Conservation (phyloP, 495 filamentous ascomycete genomes). For the Aspergillus mulundensis region DNA sequence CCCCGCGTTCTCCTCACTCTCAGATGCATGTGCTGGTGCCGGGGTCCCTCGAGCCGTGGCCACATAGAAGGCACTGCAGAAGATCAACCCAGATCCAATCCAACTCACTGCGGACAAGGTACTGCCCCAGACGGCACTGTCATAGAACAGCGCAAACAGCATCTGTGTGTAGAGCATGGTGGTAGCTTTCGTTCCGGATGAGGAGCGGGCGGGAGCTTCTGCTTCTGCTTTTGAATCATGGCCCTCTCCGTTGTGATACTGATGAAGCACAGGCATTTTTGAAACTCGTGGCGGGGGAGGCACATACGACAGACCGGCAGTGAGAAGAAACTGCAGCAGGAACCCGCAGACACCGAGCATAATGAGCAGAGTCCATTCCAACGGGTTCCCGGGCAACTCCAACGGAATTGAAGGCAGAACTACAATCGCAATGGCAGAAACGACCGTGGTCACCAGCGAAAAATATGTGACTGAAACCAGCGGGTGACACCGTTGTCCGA, state of each 20-base stretch:
- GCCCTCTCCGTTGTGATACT: background rate
- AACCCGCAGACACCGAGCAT: slow-evolving; percentile 75
- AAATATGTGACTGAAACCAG: slow-evolving; percentile 88
- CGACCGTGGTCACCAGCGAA: slow-evolving; percentile 61
- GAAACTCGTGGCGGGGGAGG: slow-evolving; percentile 32
- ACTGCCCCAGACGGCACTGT: slow-evolving; percentile 71
- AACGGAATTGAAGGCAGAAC: slow-evolving; percentile 57
- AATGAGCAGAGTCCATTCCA: slow-evolving; percentile 69
- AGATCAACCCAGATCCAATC: slow-evolving; percentile 70
- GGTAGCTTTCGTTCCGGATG: slow-evolving; percentile 63
- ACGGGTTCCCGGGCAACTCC: slow-evolving; percentile 52
- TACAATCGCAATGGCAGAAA: slow-evolving; percentile 58
- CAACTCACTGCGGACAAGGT: slow-evolving; percentile 64
- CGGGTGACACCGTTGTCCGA: slow-evolving; percentile 78
- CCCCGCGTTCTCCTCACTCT: slow-evolving; percentile 8
- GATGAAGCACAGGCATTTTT: slow-evolving; percentile 17
- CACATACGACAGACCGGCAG: slow-evolving; percentile 67
- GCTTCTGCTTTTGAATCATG: slow-evolving; percentile 1
- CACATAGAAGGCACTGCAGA: slow-evolving; percentile 78
- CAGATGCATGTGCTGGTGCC: background rate
- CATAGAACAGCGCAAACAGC: slow-evolving; percentile 83
- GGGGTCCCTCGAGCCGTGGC: slow-evolving; percentile 48
- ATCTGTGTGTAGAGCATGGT: slow-evolving; percentile 92
- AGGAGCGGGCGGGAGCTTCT: slow-evolving; percentile 18
- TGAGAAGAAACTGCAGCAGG: slow-evolving; percentile 83